Evolutionary conservation across 1,284 basidiomycete species (phyloP).

Genomic region (Melanopsichium pennsylvanicum): DNA sequence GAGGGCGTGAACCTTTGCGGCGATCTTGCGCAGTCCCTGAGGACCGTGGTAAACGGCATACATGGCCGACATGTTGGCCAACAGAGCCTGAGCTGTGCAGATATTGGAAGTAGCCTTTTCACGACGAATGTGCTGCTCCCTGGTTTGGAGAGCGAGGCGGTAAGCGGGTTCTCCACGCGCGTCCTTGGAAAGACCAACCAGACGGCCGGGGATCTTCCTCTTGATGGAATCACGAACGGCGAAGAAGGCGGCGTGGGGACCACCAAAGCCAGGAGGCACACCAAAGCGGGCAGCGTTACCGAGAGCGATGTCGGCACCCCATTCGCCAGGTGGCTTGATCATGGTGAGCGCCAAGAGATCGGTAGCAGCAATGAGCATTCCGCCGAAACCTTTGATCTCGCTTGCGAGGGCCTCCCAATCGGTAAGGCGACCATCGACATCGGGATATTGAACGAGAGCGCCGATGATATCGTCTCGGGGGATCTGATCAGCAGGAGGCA

Average conservation of each 20-base stretch:
- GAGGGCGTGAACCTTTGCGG: slow-evolving; percentile 87
- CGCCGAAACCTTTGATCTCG: slow-evolving; percentile 78
- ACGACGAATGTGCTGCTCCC: slow-evolving; percentile 66
- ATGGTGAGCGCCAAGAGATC: slow-evolving; percentile 92
- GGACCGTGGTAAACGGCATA: slow-evolving; percentile 91
- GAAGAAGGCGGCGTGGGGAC: slow-evolving; percentile 83
- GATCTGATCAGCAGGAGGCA: slow-evolving; percentile 53
- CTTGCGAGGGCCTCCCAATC: slow-evolving; percentile 78
- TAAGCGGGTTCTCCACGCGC: slow-evolving; percentile 85
- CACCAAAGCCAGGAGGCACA: slow-evolving; percentile 67
- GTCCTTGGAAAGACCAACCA: slow-evolving; percentile 91
- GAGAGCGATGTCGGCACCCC: slow-evolving; percentile 95
- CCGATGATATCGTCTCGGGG: slow-evolving; percentile 73
- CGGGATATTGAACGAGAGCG: slow-evolving; percentile 79
- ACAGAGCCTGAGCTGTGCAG: slow-evolving; percentile 64
- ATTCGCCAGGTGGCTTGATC: slow-evolving; percentile 95
- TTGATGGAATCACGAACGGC: slow-evolving; percentile 90
- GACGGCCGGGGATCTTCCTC: slow-evolving; percentile 93
- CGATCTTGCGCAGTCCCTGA: slow-evolving; percentile 82
- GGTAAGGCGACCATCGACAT: slow-evolving; percentile 83
- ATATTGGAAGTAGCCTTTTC: slow-evolving; percentile 66
- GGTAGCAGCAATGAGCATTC: slow-evolving; percentile 83
- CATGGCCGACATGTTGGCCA: slow-evolving; percentile 65
- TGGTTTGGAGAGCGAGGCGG: slow-evolving; percentile 82
- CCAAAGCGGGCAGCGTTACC: slow-evolving; percentile 96